Evolutionary conservation across 441 rosid genomes (phyloP).

Genomic region (Bruguiera hainesii): DNA sequence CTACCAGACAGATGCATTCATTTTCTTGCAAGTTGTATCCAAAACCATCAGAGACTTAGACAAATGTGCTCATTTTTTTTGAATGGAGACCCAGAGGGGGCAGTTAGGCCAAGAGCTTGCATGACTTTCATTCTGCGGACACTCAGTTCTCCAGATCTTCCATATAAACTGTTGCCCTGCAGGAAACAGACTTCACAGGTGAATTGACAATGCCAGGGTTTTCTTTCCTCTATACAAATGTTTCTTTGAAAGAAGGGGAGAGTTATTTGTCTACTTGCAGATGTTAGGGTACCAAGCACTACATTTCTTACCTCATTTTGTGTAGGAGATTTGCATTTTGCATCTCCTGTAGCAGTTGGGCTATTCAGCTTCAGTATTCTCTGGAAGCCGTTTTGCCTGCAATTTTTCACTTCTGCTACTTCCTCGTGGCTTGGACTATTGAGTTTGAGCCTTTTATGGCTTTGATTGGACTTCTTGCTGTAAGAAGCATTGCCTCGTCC

Average conservation of each 20-base stretch:
- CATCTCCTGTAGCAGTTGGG: conserved; percentile 4
- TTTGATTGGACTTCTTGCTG: conserved; percentile 5
- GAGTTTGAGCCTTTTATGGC: conserved; percentile 11
- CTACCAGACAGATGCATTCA: no score
- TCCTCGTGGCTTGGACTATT: conserved; percentile 11
- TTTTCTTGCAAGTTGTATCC: background rate
- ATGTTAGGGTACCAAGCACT: conserved; percentile 13
- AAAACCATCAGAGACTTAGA: conserved; percentile 4
- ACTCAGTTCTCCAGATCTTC: conserved; percentile 34
- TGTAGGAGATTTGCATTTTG: conserved; percentile 12
- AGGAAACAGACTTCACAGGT: conserved; percentile 1
- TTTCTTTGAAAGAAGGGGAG: conserved; percentile 10
- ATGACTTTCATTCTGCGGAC: conserved; percentile 51
- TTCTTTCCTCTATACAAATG: background rate
- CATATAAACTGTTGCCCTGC: conserved; percentile 27
- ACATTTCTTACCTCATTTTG: conserved; percentile 11
- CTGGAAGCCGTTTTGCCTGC: background rate
- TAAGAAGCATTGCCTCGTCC: conserved; percentile 5
- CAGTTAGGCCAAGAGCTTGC: conserved; percentile 54
- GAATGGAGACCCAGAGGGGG: conserved; percentile 66
- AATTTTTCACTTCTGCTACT: conserved; percentile 12
- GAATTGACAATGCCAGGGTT: background rate
- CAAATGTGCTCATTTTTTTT: conserved; percentile 14
- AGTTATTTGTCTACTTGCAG: conserved; percentile 21
- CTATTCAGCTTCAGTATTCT: conserved; percentile 16